phyloP scores from a whole-genome alignment of 371 early-diverging fungal genomes.

The Haplosporangium sp. region DNA sequence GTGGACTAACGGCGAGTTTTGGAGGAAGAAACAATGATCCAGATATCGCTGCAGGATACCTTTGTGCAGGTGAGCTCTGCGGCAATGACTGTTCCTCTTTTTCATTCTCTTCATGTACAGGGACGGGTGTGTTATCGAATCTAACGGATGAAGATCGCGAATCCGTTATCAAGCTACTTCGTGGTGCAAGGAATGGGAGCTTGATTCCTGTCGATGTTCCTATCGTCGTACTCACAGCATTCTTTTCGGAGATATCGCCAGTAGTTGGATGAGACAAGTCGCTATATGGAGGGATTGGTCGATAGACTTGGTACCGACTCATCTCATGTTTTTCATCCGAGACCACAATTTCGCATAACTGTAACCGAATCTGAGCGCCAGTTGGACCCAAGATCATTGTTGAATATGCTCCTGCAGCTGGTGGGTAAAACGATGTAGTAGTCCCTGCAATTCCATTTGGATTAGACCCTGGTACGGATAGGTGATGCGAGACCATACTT shows the following conservation, averaged over 20 bases:
- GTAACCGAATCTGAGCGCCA: slow-evolving; percentile 32
- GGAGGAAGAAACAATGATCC: slow-evolving; percentile 40
- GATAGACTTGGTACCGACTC: slow-evolving; percentile 47
- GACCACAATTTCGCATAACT: slow-evolving; percentile 48
- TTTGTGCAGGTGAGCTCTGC: neutral
- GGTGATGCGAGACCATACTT: slow-evolving; percentile 22
- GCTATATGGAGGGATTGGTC: slow-evolving; percentile 28
- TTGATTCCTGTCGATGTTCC: slow-evolving; percentile 21
- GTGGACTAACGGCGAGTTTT: slow-evolving; percentile 17
- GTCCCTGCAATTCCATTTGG: slow-evolving; percentile 4
- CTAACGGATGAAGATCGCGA: slow-evolving; percentile 39
- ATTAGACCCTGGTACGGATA: slow-evolving; percentile 22
- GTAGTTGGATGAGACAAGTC: neutral
- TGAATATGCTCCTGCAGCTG: slow-evolving; percentile 31
- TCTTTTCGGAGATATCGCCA: neutral
- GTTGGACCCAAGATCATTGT: slow-evolving; percentile 47
- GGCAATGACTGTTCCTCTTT: neutral
- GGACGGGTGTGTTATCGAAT: slow-evolving; percentile 1
- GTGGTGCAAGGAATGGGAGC: slow-evolving; percentile 16
- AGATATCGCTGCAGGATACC: slow-evolving; percentile 13
- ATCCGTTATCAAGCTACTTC: slow-evolving; percentile 12
- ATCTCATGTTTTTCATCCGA: slow-evolving; percentile 52
- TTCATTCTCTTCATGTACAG: slow-evolving; percentile 17
- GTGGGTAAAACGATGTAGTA: slow-evolving; percentile 24
- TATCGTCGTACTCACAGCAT: neutral